Evolutionary conservation across 192 early-diverging fungal species (phyloP), one percentile per base, ranked within the genome.

Genomic region (Physocladia obscura): DNA sequence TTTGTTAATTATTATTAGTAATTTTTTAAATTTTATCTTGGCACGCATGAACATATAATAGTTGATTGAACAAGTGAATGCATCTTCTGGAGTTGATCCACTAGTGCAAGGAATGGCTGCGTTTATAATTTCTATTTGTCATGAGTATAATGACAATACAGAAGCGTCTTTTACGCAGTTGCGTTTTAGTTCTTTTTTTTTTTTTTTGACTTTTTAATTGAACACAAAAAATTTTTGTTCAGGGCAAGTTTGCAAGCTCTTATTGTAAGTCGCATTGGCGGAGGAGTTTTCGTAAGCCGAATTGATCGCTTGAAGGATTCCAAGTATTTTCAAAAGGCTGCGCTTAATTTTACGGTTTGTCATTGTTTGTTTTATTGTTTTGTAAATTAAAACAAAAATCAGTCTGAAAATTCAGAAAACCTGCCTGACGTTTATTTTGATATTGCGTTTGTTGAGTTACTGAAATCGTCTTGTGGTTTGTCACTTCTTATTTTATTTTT

Each of bases 71-170:
- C 87, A 93, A 76, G 90, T 99, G 50, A 91, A 82, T 55, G 91
- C 93, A 54, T 89, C 92, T 0, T 92, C 95, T 34, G 88, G 89
- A 5, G 86, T 91, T 35, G 90, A 95, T 62, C 86, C 92, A 26
- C 76, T 93, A 40, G 88, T 95, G 0, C 97, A 98, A 79, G 95
- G 97, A 6, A 76, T 97, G 44, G 85, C 92, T 2, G 93, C 94
- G 2, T 96, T 90, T 74, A 71, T 96, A 31, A 77, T 97, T 27
- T 91, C 94, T 2, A 81, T 96, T 6, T 82, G 91, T 34, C 92
- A 93, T 59, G 89, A 97, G 75, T 99, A 89, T 75, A 94, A 97
- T 73, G 81, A 92, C 76, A 91, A 94, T 37, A 73, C 87, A 2
- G 89, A 91, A 58, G 76, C 92, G 2, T 80, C 87, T 2, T 88